Evolutionary conservation across 805 yeast genomes (phyloP).

Genomic region (Zygosaccharomyces pseudorouxii): DNA sequence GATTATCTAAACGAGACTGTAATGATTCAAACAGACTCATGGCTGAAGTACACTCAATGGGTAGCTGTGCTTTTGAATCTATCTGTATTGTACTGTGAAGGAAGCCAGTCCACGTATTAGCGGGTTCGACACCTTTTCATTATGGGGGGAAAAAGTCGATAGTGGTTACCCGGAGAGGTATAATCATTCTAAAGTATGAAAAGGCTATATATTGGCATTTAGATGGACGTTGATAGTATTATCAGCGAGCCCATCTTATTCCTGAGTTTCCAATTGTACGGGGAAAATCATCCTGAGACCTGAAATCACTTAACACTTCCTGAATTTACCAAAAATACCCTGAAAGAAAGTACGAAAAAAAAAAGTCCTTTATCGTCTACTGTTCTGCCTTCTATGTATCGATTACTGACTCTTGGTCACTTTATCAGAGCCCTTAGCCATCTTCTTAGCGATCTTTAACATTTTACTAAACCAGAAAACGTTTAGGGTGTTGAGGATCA

Average conservation of each 20-base stretch:
- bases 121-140: background rate
- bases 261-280: background rate
- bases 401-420: conserved; percentile 11
- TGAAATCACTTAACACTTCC: background rate
- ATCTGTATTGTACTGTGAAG: background rate
- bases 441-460: conserved; percentile 66
- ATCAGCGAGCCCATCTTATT: background rate
- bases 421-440: conserved; percentile 29
- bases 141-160: background rate
- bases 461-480: conserved; percentile 85
- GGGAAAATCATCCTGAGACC: background rate
- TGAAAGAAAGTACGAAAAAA: background rate
- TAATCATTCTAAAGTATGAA: background rate
- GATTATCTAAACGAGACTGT: conserved; percentile 54
- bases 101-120: background rate
- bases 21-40: conserved; percentile 26
- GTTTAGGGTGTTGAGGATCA: conserved; percentile 63
- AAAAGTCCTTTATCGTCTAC: too few relatives aligned
- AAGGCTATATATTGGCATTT: background rate
- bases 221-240: background rate
- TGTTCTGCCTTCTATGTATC: background rate
- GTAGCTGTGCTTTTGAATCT: background rate
- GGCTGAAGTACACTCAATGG: background rate
- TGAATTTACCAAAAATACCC: background rate
- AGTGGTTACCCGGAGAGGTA: background rate